These are phyloP conservation scores for Zygosaccharomyces rouxii DNA, from an alignment of 805 yeast species.

Conservation along the genomic window DNA sequence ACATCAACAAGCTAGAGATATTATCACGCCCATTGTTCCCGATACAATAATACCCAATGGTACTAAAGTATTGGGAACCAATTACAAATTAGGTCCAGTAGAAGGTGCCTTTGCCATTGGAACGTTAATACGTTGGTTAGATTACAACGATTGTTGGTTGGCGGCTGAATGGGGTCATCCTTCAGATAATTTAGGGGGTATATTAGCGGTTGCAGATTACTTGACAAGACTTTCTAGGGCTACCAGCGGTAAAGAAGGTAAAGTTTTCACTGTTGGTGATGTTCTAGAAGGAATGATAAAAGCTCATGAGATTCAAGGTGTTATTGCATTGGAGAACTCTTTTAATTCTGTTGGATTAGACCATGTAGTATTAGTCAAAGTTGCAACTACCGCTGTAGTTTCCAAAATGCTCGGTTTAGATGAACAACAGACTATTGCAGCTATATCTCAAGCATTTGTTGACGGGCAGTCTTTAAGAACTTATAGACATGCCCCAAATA, in stretches of 20 bases:
- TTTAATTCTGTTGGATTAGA: conserved; percentile 57
- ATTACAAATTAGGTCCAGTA: conserved; percentile 48
- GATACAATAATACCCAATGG: conserved; percentile 54
- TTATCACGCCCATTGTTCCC: conserved; percentile 55
- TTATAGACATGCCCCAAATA: conserved; percentile 61
- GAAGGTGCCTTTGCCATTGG: conserved; percentile 57
- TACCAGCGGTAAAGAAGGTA: conserved; percentile 38
- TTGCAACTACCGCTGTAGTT: conserved; percentile 58
- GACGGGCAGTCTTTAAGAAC: conserved; percentile 59
- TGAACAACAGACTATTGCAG: conserved; percentile 50
- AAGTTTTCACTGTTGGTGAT: conserved; percentile 44
- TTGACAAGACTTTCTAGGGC: conserved; percentile 44
- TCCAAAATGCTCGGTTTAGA: conserved; percentile 49
- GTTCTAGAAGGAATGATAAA: conserved; percentile 54
- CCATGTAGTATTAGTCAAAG: conserved; percentile 55
- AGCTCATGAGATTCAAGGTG: conserved; percentile 62
- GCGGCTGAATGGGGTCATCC: conserved; percentile 74
- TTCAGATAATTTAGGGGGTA: conserved; percentile 56
- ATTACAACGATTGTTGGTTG: conserved; percentile 60
- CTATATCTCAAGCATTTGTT: conserved; percentile 55
- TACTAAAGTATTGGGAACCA: conserved; percentile 51
- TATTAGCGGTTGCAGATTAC: conserved; percentile 55
- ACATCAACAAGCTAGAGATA: conserved; percentile 44
- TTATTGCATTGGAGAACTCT: conserved; percentile 55
- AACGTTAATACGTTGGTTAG: conserved; percentile 55